These are phyloP conservation scores for Litchi chinensis DNA, from an alignment of 345 rosid genomes.

Conservation along the genomic window DNA sequence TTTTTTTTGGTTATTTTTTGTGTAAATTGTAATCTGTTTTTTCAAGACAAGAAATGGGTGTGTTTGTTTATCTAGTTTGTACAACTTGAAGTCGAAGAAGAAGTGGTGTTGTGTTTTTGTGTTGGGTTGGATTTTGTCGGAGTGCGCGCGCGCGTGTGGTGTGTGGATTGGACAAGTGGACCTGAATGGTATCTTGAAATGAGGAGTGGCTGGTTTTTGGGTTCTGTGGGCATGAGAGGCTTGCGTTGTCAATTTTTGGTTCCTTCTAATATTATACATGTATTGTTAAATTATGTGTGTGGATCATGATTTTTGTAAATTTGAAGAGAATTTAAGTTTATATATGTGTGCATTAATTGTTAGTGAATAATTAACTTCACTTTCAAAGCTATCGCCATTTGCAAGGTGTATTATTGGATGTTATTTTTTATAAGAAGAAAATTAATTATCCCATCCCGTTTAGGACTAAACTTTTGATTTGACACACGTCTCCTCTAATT, in stretches of 20 bases:
- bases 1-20: too few relatives aligned
- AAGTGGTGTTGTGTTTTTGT: background rate
- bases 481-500: too few relatives aligned
- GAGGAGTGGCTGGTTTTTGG: background rate
- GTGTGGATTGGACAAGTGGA: constrained; percentile 6
- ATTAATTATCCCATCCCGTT: too few relatives aligned
- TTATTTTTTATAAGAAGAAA: too few relatives aligned
- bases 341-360: background rate
- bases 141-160: constrained; percentile 16
- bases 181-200: background rate
- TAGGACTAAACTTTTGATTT: too few relatives aligned
- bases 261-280: background rate
- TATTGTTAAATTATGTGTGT: background rate
- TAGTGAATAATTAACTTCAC: background rate
- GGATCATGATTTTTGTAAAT: background rate
- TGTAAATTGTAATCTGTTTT: background rate
- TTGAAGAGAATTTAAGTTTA: background rate
- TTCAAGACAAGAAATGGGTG: background rate
- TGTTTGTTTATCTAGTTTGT: background rate
- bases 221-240: background rate
- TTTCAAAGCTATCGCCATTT: background rate
- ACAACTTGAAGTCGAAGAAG: background rate
- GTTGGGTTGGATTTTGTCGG: background rate
- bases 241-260: background rate
- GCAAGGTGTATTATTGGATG: background rate